Evolutionary conservation across 2,329 filamentous ascomycete species (phyloP).

Genomic region (Furcasterigmium furcatum): DNA sequence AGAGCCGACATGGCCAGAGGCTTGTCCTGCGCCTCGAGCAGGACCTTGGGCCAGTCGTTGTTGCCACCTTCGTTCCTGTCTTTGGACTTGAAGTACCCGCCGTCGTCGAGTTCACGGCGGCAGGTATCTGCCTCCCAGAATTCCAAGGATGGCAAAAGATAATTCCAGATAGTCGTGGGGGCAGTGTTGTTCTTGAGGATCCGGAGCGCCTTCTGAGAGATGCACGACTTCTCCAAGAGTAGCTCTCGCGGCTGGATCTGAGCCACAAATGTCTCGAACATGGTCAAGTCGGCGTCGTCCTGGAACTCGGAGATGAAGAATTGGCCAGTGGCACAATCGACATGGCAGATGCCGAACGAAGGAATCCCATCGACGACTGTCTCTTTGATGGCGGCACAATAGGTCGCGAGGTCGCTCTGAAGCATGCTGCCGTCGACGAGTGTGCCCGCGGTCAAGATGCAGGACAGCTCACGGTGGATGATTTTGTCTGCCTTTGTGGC

Average conservation of each 20-base stretch:
- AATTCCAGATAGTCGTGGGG: constrained; percentile 93
- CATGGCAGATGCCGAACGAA: constrained; percentile 87
- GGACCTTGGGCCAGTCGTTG: constrained; percentile 69
- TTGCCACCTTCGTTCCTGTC: constrained; percentile 39
- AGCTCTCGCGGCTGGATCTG: constrained; percentile 88
- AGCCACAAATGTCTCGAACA: constrained; percentile 94
- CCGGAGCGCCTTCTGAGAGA: constrained; percentile 85
- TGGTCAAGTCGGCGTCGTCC: constrained; percentile 90
- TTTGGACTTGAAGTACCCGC: constrained; percentile 70
- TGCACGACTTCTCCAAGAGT: constrained; percentile 78
- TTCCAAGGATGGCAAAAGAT: constrained; percentile 80
- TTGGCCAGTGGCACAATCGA: constrained; percentile 92
- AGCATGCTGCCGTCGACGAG: constrained; percentile 96
- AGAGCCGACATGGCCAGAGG: constrained; percentile 87
- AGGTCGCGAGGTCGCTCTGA: constrained; percentile 95
- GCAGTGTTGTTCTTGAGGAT: constrained; percentile 95
- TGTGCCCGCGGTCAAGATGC: constrained; percentile 87
- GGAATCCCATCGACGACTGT: constrained; percentile 69
- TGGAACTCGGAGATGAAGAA: constrained; percentile 91
- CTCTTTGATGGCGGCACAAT: constrained; percentile 93
- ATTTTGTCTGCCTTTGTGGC: constrained; percentile 81
- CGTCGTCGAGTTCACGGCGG: constrained; percentile 74
- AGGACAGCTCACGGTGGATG: constrained; percentile 85
- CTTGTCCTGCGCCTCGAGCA: constrained; percentile 71
- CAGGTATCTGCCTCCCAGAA: constrained; percentile 88